Evolutionary conservation across 306 rosid species (phyloP).

Genomic region (Ziziphus jujuba): DNA sequence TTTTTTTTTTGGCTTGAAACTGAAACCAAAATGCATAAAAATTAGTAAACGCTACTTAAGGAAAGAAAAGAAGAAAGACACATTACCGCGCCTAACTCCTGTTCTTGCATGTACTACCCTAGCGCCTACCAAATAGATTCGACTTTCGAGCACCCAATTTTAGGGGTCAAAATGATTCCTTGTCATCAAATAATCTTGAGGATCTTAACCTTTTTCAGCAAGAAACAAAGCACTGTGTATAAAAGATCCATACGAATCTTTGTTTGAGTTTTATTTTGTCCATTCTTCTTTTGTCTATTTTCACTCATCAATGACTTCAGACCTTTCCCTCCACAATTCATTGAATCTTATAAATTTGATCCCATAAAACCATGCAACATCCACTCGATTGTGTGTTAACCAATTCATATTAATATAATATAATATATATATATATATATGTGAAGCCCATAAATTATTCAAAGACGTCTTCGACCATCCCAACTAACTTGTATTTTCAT

Average conservation of each 20-base stretch:
- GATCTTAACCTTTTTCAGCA: not conserved
- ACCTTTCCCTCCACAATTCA: slow-evolving; percentile 5
- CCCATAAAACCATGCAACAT: slow-evolving; percentile 10
- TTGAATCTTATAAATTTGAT: slow-evolving; percentile 8
- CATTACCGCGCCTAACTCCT: too few species aligned
- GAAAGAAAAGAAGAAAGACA: too few species aligned
- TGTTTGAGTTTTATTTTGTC: slow-evolving; percentile 7
- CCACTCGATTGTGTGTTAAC: slow-evolving; percentile 10
- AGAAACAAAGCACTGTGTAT: slow-evolving; percentile 14
- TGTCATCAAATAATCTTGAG: slow-evolving; percentile 14
- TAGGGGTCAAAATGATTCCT: slow-evolving; percentile 15
- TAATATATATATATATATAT: too few species aligned
- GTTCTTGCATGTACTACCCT: not conserved
- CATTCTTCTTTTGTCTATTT: slow-evolving; percentile 20
- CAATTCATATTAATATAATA: too few species aligned
- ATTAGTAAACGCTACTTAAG: too few species aligned
- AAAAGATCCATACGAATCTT: slow-evolving; percentile 23
- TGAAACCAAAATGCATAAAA: too few species aligned
- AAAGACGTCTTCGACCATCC: too few species aligned
- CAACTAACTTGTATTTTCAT: too few species aligned
- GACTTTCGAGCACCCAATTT: not conserved
- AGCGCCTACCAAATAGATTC: not conserved
- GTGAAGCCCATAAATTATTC: too few species aligned
- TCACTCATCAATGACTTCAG: slow-evolving; percentile 14
- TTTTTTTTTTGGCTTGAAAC: too few species aligned